phyloP scores from a whole-genome alignment of 176 grass and related monocot species.

The Bolboschoenus planiculmis region DNA sequence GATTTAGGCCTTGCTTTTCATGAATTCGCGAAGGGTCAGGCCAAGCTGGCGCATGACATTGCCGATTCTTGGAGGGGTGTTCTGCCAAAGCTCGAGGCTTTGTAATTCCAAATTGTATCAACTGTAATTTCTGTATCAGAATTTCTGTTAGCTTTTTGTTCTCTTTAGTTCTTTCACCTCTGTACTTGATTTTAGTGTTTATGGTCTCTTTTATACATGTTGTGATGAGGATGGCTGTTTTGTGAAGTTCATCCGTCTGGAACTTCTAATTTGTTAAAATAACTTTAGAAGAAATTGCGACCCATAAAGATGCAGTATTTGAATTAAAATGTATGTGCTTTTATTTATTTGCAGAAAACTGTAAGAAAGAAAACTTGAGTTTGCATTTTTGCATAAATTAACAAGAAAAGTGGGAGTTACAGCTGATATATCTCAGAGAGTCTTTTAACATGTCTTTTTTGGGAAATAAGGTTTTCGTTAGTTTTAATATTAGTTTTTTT shows the following conservation, averaged over 20 bases:
- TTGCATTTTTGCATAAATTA: background rate
- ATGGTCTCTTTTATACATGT: background rate
- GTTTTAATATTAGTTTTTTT: no score
- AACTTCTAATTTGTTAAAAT: background rate
- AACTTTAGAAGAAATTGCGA: background rate
- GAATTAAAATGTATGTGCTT: background rate
- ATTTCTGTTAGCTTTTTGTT: background rate
- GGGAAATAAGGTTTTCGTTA: no score
- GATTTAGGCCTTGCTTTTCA: conserved; percentile 90
- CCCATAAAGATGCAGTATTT: background rate
- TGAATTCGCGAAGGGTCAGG: conserved; percentile 95
- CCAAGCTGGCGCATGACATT: conserved; percentile 86
- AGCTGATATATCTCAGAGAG: no score
- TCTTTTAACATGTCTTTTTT: no score
- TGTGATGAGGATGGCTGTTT: background rate
- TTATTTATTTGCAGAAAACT: background rate
- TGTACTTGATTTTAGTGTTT: background rate
- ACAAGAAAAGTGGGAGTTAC: background rate
- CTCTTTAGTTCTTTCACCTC: background rate
- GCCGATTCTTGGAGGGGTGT: conserved; percentile 88
- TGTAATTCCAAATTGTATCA: conserved; percentile 7
- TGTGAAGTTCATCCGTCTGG: background rate
- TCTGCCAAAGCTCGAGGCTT: conserved; percentile 80
- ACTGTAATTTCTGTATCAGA: background rate
- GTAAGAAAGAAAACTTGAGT: background rate